Percentiles rank a stretch among this genome's conserved stretches.
These are phyloP conservation scores for Aspergillus sp. DNA, from an alignment of 2,329 filamentous ascomycete species.

Conservation along the genomic window DNA sequence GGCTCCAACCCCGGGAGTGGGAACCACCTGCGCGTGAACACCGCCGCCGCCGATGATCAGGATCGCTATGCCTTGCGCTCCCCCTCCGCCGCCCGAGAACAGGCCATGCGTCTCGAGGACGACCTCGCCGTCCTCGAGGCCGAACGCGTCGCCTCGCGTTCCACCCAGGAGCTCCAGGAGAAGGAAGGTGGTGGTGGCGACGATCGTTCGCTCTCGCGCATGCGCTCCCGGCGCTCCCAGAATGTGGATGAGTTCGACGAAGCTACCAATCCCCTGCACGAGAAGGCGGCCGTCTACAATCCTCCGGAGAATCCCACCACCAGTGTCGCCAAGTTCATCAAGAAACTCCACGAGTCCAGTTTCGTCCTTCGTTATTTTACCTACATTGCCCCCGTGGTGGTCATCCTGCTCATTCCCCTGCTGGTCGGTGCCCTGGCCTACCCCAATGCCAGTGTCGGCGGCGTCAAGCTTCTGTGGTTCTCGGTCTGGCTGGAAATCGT, in stretches of 20 bases:
- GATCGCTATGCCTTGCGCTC: conserved; percentile 37
- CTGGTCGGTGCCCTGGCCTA: conserved; percentile 63
- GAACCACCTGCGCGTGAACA: conserved; percentile 27
- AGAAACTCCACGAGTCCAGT: conserved; percentile 63
- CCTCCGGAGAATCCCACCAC: conserved; percentile 63
- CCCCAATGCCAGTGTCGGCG: conserved; percentile 64
- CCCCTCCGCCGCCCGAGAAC: conserved; percentile 58
- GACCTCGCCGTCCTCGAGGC: conserved; percentile 65
- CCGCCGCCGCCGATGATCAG: conserved; percentile 16
- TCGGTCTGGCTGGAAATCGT: conserved; percentile 92
- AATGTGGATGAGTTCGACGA: conserved; percentile 66
- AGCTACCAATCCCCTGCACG: conserved; percentile 67
- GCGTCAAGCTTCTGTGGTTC: conserved; percentile 83
- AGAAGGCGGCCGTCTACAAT: conserved; percentile 64
- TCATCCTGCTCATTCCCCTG: conserved; percentile 66
- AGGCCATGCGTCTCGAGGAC: conserved; percentile 62
- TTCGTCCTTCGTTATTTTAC: conserved; percentile 68
- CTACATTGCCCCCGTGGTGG: conserved; percentile 66
- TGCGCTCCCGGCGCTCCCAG: conserved; percentile 54
- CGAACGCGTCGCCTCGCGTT: conserved; percentile 58
- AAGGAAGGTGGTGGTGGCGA: conserved; percentile 37
- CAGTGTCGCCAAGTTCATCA: conserved; percentile 63
- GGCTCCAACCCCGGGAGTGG: conserved; percentile 8
- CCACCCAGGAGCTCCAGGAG: conserved; percentile 31
- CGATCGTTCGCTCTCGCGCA: conserved; percentile 49